phyloP scores from a whole-genome alignment of 306 rosid species.

The Begonia masoniana region DNA sequence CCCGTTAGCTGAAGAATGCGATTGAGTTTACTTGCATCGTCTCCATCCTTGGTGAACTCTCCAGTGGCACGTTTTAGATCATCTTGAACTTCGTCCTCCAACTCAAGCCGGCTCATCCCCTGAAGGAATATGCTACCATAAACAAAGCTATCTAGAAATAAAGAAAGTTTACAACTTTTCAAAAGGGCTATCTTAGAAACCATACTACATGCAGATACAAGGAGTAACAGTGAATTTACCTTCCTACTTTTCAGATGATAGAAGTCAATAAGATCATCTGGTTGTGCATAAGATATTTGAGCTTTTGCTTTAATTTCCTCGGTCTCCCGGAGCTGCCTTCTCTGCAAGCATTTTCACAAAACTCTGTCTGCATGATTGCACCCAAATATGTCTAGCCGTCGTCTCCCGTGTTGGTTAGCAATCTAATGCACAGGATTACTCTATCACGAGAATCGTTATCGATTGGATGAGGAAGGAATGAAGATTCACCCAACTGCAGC shows the following conservation, averaged over 20 bases:
- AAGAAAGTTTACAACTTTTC: neutral
- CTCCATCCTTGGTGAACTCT: slow-evolving; percentile 77
- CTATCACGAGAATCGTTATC: slow-evolving; percentile 83
- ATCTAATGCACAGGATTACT: slow-evolving; percentile 65
- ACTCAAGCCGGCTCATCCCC: slow-evolving; percentile 99
- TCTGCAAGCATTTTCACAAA: slow-evolving; percentile 93
- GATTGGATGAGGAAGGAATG: slow-evolving; percentile 76
- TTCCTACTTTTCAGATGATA: slow-evolving; percentile 97
- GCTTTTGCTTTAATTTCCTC: slow-evolving; percentile 84
- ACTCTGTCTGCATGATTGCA: slow-evolving; percentile 82
- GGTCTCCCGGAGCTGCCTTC: slow-evolving; percentile 70
- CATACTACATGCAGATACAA: too few species aligned
- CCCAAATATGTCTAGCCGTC: slow-evolving; percentile 76
- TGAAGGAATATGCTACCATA: slow-evolving; percentile 15
- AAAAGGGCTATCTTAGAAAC: neutral
- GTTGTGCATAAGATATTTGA: slow-evolving; percentile 81
- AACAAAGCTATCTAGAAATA: neutral
- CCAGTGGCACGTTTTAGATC: slow-evolving; percentile 99
- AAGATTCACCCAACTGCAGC: slow-evolving; percentile 87
- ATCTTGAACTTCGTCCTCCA: slow-evolving; percentile 96
- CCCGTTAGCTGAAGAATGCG: slow-evolving; percentile 99
- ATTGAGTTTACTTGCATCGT: slow-evolving; percentile 86
- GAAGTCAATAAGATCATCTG: slow-evolving; percentile 96
- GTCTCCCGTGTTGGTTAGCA: slow-evolving; percentile 66
- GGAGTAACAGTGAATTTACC: slow-evolving; percentile 30